Percentiles rank a stretch among this genome's conserved stretches.
phyloP scores from a whole-genome alignment of 768 basidiomycete genomes.

The Auricularia sp. region DNA sequence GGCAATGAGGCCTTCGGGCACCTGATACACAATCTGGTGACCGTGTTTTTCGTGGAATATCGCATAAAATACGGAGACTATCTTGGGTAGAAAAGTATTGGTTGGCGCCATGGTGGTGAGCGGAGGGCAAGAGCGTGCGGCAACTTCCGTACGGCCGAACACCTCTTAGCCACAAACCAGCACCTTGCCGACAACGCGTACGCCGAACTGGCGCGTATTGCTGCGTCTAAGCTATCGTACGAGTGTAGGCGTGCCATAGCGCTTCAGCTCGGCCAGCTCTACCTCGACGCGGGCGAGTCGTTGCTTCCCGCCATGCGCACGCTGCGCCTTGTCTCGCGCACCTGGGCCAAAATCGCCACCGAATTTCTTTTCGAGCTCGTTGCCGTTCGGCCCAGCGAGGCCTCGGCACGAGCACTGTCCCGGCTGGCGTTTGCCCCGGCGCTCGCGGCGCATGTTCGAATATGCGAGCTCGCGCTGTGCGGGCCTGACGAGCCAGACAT shows the following conservation, averaged over 20 bases:
- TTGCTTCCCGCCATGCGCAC: neutral
- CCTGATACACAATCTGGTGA: slow-evolving; percentile 85
- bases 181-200: neutral
- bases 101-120: neutral
- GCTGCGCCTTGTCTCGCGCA: neutral
- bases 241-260: neutral
- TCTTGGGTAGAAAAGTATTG: slow-evolving; percentile 63
- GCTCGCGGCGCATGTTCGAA: neutral
- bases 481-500: neutral
- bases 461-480: neutral
- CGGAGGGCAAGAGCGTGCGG: no score
- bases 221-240: neutral
- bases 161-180: neutral
- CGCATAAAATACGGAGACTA: slow-evolving; percentile 88
- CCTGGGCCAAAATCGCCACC: neutral
- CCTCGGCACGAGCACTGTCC: neutral
- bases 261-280: neutral
- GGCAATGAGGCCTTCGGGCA: slow-evolving; percentile 83
- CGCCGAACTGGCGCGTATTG: neutral
- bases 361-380: neutral
- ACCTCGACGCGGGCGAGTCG: neutral
- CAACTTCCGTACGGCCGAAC: no score
- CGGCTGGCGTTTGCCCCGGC: neutral
- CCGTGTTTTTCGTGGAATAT: slow-evolving; percentile 81
- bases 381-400: neutral